Conservation (phyloP, 192 early-diverging fungal genomes). For the Rhizoclosmatium sp. region DNA sequence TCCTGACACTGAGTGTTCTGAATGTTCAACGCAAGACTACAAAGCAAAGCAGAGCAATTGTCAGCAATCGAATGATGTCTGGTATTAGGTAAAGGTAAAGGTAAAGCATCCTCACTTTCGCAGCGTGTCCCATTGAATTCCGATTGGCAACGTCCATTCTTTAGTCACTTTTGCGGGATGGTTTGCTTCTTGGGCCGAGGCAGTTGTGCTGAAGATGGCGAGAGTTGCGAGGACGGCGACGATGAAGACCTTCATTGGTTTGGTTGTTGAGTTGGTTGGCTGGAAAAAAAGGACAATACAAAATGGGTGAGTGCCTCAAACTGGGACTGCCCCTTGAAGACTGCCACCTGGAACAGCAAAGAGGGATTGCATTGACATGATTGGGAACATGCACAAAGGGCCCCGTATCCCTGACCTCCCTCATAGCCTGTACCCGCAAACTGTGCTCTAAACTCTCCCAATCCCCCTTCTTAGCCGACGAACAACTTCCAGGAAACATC, state of each 20-base stretch:
- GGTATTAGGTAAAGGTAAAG: background rate
- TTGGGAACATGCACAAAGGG: too few species aligned
- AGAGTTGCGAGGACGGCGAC: background rate
- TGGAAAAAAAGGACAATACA: too few species aligned
- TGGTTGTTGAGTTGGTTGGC: too few species aligned
- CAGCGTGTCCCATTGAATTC: conserved; percentile 26
- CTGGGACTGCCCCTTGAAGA: too few species aligned
- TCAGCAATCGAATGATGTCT: background rate
- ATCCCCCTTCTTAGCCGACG: background rate
- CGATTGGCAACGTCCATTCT: background rate
- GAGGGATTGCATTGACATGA: too few species aligned
- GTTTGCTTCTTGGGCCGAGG: background rate
- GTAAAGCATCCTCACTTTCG: conserved; percentile 5
- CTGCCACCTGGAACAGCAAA: too few species aligned
- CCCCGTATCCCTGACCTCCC: too few species aligned
- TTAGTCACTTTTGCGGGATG: background rate
- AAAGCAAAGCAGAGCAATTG: background rate
- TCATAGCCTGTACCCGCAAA: too few species aligned
- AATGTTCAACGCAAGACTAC: conserved; percentile 20
- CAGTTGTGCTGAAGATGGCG: background rate
- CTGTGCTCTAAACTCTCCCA: too few species aligned
- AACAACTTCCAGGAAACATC: conserved; percentile 75
- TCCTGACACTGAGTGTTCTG: conserved; percentile 21
- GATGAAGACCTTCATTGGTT: too few species aligned
- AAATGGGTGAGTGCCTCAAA: too few species aligned